Evolutionary conservation across 108 stramenopile genomes (phyloP).

Genomic region (Craspedostauros australis): DNA sequence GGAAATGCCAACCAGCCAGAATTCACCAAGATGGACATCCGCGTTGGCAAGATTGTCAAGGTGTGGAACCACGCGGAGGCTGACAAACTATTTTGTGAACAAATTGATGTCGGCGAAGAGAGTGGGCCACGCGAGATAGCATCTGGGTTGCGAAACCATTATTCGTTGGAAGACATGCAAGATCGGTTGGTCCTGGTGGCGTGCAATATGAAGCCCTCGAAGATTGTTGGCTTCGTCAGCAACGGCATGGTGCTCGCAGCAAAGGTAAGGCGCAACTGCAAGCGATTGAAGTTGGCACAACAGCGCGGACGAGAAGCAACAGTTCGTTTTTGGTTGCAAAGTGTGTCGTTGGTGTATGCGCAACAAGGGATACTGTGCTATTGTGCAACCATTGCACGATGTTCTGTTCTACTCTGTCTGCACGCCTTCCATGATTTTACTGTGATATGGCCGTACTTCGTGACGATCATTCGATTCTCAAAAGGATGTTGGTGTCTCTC

Average conservation of each 20-base stretch:
- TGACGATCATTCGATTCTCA: too few relatives aligned
- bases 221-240: conserved; percentile 81
- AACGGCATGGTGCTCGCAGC: conserved; percentile 91
- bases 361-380: too few relatives aligned
- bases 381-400: too few relatives aligned
- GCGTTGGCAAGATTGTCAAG: conserved; percentile 78
- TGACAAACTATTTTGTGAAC: conserved; percentile 90
- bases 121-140: conserved; percentile 78
- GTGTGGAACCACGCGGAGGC: conserved; percentile 93
- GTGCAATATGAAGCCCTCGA: conserved; percentile 88
- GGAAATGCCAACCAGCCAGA: conserved; percentile 58
- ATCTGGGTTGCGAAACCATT: conserved; percentile 83
- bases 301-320: too few relatives aligned
- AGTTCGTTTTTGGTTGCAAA: too few relatives aligned
- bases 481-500: too few relatives aligned
- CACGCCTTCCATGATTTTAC: too few relatives aligned
- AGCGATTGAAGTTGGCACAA: too few relatives aligned
- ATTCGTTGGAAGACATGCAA: conserved; percentile 82
- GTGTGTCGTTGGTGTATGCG: too few relatives aligned
- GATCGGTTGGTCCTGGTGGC: conserved; percentile 84
- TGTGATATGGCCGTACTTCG: too few relatives aligned
- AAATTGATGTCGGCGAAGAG: conserved; percentile 85
- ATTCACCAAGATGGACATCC: conserved; percentile 88
- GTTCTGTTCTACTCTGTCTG: too few relatives aligned
- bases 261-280: conserved; percentile 42